These are phyloP conservation scores for Porogramme epimiltina DNA, from an alignment of 1,284 basidiomycete species.

Conservation along the genomic window DNA sequence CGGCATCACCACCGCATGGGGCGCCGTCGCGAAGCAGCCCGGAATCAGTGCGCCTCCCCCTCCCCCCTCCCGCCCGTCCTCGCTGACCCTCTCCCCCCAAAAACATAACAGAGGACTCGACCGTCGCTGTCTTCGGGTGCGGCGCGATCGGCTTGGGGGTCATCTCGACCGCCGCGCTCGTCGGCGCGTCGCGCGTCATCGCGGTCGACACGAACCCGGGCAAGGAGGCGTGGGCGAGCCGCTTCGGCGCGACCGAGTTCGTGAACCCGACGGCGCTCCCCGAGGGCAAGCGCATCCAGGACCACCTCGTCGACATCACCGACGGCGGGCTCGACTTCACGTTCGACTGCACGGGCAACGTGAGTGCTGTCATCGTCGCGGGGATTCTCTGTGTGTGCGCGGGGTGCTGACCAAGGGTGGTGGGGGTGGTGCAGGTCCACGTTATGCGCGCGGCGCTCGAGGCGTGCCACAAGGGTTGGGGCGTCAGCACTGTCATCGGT, in stretches of 20 bases:
- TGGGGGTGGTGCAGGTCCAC: constrained; percentile 52
- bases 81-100: no score
- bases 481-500: constrained; percentile 93
- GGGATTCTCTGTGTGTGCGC: no score
- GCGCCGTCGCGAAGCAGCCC: constrained; percentile 81
- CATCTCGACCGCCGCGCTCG: constrained; percentile 79
- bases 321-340: constrained; percentile 98
- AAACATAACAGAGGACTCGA: constrained; percentile 78
- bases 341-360: constrained; percentile 96
- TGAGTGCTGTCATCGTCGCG: constrained; percentile 40
- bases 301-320: constrained; percentile 89
- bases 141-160: constrained; percentile 97
- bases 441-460: constrained; percentile 97
- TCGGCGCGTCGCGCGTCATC: constrained; percentile 87
- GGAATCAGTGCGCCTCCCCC: constrained; percentile 76
- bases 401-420: no score
- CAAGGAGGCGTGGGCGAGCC: constrained; percentile 88
- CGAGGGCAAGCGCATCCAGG: constrained; percentile 83
- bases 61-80: no score
- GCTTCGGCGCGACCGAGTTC: constrained; percentile 98
- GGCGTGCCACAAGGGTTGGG: constrained; percentile 99
- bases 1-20: constrained; percentile 98
- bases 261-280: constrained; percentile 82
- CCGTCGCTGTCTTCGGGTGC: constrained; percentile 93
- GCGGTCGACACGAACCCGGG: constrained; percentile 89